phyloP scores from a whole-genome alignment of 2,329 filamentous ascomycete species.

The Fusarium dlaminii region DNA sequence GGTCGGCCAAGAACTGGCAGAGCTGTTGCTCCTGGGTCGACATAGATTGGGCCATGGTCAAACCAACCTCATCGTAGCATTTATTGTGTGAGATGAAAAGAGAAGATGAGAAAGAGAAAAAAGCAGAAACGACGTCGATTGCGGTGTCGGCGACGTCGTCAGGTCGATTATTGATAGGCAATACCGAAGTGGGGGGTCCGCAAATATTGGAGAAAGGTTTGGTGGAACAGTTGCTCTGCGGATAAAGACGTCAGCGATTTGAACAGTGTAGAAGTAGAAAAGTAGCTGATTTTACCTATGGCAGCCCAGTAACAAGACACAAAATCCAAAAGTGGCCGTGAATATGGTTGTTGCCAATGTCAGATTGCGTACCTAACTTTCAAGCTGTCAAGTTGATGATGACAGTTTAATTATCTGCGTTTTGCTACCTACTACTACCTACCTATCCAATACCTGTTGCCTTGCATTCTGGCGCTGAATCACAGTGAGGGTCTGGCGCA shows the following conservation, averaged over 20 bases:
- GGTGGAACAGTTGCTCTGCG: conserved; percentile 32
- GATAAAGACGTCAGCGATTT: conserved; percentile 29
- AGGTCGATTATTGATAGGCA: conserved; percentile 24
- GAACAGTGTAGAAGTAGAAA: background rate
- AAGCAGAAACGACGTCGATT: conserved; percentile 5
- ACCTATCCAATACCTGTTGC: too few species aligned
- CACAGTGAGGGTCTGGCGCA: background rate
- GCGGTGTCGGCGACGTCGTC: conserved; percentile 41
- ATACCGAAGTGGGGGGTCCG: conserved; percentile 24
- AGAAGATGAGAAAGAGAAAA: conserved; percentile 7
- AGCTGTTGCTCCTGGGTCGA: conserved; percentile 82
- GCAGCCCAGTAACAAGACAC: background rate
- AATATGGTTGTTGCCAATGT: background rate
- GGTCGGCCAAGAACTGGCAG: conserved; percentile 80
- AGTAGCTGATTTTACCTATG: background rate
- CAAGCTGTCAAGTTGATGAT: conserved; percentile 6
- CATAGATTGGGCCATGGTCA: conserved; percentile 63
- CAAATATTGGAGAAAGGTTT: conserved; percentile 35
- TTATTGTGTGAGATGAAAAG: background rate
- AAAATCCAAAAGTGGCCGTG: background rate
- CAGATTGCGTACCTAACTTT: background rate
- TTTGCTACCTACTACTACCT: background rate
- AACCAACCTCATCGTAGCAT: conserved; percentile 41
- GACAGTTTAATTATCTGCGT: conserved; percentile 6
- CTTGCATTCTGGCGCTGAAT: conserved; percentile 39